These are phyloP conservation scores for Chimonanthus praecox DNA, from an alignment of 164 flowering plant species.

Conservation along the genomic window DNA sequence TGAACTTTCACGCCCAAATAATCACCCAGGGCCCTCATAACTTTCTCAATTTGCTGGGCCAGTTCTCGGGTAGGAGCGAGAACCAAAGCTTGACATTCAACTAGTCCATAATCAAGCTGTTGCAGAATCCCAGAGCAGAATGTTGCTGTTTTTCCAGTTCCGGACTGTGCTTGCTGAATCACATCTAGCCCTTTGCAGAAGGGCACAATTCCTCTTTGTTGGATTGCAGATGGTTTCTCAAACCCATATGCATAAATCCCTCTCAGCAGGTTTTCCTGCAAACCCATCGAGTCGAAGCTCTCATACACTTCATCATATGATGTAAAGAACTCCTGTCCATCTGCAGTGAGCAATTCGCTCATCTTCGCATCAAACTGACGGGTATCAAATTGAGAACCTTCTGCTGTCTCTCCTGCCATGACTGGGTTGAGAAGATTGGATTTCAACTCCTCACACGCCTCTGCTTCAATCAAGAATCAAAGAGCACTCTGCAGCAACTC, in stretches of 20 bases:
- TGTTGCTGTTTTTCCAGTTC: constrained; percentile 86
- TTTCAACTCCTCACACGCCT: no score
- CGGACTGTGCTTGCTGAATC: constrained; percentile 87
- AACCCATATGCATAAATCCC: constrained; percentile 86
- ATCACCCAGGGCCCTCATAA: constrained; percentile 86
- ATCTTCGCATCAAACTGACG: constrained; percentile 22
- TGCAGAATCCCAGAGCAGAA: constrained; percentile 82
- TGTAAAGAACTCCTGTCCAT: constrained; percentile 64
- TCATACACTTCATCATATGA: constrained; percentile 67
- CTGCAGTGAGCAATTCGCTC: constrained; percentile 28
- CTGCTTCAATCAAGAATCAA: no score
- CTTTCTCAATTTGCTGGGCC: constrained; percentile 87
- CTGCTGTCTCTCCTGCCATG: constrained; percentile 17
- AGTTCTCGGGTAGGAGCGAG: constrained; percentile 83
- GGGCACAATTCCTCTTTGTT: constrained; percentile 82
- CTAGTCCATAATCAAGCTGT: constrained; percentile 60
- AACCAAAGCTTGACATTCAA: constrained; percentile 77
- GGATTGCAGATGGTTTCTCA: constrained; percentile 93
- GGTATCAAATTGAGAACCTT: constrained; percentile 25
- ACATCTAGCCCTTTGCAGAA: constrained; percentile 83
- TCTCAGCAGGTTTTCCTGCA: constrained; percentile 66
- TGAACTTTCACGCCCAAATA: constrained; percentile 84
- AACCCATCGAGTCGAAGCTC: constrained; percentile 64
- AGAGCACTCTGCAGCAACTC: no score
- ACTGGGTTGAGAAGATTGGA: not conserved